A percentile compares a stretch with the other conserved stretches of the same genome.
Evolutionary conservation across 2,329 filamentous ascomycete genomes (phyloP).

Genomic region (Pyrenophora graminea): DNA sequence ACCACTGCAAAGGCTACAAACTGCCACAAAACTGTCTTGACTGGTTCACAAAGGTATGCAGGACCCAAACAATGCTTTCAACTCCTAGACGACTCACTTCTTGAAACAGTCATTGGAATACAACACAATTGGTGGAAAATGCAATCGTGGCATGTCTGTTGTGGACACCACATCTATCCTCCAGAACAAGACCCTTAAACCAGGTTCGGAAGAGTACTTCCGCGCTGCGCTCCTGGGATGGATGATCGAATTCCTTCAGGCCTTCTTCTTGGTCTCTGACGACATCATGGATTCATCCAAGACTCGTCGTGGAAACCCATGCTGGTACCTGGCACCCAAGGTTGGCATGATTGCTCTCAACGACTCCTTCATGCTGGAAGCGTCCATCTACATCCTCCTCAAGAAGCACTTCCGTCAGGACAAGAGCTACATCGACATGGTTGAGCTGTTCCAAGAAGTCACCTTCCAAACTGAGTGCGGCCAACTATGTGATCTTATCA

Average conservation of each 20-base stretch:
- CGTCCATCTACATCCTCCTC: slow-evolving; percentile 84
- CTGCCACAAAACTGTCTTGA: slow-evolving; percentile 77
- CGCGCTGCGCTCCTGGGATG: slow-evolving; percentile 86
- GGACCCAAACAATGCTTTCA: slow-evolving; percentile 3
- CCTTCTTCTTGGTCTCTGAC: slow-evolving; percentile 97
- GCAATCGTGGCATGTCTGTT: slow-evolving; percentile 98
- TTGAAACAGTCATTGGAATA: slow-evolving; percentile 70
- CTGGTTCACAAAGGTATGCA: slow-evolving; percentile 79
- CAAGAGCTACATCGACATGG: slow-evolving; percentile 82
- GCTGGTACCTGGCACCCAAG: slow-evolving; percentile 90
- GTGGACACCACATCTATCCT: slow-evolving; percentile 87
- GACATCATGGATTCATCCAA: slow-evolving; percentile 98
- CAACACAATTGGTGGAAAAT: slow-evolving; percentile 94
- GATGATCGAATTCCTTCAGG: slow-evolving; percentile 97
- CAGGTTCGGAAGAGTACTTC: slow-evolving; percentile 77
- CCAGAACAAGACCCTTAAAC: slow-evolving; percentile 69
- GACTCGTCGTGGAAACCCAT: slow-evolving; percentile 90
- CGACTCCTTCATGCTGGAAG: slow-evolving; percentile 94
- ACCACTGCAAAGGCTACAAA: slow-evolving; percentile 79
- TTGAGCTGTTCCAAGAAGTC: slow-evolving; percentile 96
- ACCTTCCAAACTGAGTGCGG: slow-evolving; percentile 94
- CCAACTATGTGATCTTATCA: slow-evolving; percentile 92
- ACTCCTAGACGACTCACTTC: slow-evolving; percentile 20
- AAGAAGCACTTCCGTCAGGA: slow-evolving; percentile 92
- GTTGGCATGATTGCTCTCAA: slow-evolving; percentile 98